Evolutionary conservation across 164 flowering plant genomes (phyloP).

Genomic region (Akebia trifoliata): DNA sequence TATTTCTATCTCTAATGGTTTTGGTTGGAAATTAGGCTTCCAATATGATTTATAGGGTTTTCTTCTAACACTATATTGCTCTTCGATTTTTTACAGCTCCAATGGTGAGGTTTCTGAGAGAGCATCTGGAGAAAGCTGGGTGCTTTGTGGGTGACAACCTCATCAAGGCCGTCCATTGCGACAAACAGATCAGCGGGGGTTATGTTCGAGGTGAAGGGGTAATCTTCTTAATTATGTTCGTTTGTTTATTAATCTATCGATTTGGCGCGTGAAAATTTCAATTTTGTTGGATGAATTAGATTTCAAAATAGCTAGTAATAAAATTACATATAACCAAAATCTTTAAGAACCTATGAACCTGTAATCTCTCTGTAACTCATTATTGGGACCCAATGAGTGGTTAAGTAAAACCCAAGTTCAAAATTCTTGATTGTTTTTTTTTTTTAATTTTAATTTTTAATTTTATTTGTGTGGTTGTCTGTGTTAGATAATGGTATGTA

Average conservation of each 20-base stretch:
- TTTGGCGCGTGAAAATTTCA: neutral
- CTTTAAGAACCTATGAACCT: no score
- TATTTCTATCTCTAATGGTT: neutral
- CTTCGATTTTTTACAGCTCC: constrained; percentile 47
- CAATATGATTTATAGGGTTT: neutral
- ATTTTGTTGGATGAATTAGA: neutral
- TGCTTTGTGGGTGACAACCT: constrained; percentile 55
- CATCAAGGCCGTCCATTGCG: constrained; percentile 67
- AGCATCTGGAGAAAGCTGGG: constrained; percentile 76
- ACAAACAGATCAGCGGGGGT: constrained; percentile 48
- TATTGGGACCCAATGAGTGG: neutral
- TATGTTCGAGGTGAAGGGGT: constrained; percentile 77
- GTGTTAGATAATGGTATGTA: constrained; percentile 66
- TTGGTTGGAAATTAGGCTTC: constrained; percentile 11
- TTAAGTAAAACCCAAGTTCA: neutral
- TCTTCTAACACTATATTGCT: neutral
- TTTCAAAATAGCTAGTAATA: neutral
- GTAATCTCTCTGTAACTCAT: neutral
- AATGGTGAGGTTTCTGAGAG: constrained; percentile 67
- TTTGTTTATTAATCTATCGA: neutral
- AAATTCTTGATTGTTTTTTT: neutral
- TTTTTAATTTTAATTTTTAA: neutral
- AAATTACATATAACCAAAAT: neutral
- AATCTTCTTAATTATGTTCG: neutral
- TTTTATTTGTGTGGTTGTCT: neutral